Conservation (phyloP, 1,284 basidiomycete genomes). For the Apiotrichum veenhuisii region DNA sequence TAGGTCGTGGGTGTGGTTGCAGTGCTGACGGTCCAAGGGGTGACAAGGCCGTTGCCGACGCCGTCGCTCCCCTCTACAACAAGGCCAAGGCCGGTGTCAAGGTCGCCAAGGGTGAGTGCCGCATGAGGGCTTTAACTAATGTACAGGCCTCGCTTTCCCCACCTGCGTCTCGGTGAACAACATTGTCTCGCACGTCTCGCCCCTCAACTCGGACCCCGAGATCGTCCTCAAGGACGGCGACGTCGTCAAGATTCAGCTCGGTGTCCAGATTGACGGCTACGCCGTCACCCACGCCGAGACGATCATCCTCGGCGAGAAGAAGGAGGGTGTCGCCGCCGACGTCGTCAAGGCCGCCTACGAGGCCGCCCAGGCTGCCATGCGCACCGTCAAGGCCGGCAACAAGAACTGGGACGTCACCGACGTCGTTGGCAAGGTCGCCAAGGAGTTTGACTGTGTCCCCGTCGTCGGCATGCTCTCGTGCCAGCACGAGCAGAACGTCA, state of each 20-base stretch:
- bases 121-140: neutral
- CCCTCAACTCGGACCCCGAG: slow-evolving; percentile 55
- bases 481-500: slow-evolving; percentile 80
- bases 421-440: slow-evolving; percentile 68
- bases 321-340: slow-evolving; percentile 81
- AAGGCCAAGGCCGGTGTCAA: slow-evolving; percentile 82
- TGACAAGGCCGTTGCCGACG: slow-evolving; percentile 84
- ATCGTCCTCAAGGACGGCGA: slow-evolving; percentile 85
- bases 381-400: slow-evolving; percentile 78
- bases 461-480: slow-evolving; percentile 69
- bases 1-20: slow-evolving; percentile 25
- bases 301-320: slow-evolving; percentile 73
- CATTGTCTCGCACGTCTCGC: slow-evolving; percentile 57
- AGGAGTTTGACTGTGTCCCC: slow-evolving; percentile 75
- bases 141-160: slow-evolving; percentile 83
- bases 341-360: slow-evolving; percentile 89
- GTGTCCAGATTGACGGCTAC: slow-evolving; percentile 89
- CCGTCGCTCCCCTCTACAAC: slow-evolving; percentile 82
- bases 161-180: slow-evolving; percentile 88
- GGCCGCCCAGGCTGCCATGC: slow-evolving; percentile 86
- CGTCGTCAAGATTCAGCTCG: slow-evolving; percentile 92
- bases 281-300: slow-evolving; percentile 72
- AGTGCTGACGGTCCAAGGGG: slow-evolving; percentile 52
- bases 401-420: slow-evolving; percentile 96
- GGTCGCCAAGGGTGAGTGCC: slow-evolving; percentile 69